Conservation (phyloP, 2,329 filamentous ascomycete genomes). For the Chalaropsis ovoidea region DNA sequence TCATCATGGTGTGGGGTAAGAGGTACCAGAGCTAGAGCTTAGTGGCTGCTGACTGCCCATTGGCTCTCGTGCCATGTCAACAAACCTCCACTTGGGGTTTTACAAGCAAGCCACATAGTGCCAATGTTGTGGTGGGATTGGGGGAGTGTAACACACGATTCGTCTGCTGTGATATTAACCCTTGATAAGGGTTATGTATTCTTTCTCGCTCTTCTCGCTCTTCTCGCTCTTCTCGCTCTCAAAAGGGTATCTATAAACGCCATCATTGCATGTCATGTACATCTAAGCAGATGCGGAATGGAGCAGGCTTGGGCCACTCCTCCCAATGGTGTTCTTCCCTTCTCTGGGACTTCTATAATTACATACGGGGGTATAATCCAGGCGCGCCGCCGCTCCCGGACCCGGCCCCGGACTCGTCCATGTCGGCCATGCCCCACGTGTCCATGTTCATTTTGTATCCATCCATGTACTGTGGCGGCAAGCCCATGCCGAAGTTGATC, state of each 20-base stretch:
- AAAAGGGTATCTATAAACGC: slow-evolving; percentile 8
- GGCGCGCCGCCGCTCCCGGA: background rate
- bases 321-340: background rate
- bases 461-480: slow-evolving; percentile 23
- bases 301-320: background rate
- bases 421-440: slow-evolving; percentile 10
- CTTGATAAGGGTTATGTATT: background rate
- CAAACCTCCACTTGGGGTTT: too few species aligned
- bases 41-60: background rate
- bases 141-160: too few species aligned
- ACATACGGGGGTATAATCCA: background rate
- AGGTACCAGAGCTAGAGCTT: background rate
- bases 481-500: slow-evolving; percentile 25
- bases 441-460: slow-evolving; percentile 21
- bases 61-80: background rate
- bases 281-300: too few species aligned
- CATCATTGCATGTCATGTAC: background rate
- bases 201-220: background rate
- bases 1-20: background rate
- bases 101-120: background rate
- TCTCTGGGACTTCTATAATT: background rate
- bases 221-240: background rate
- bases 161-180: background rate
- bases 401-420: slow-evolving; percentile 8
- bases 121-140: background rate